Base-by-base conservation (phyloP, 1,284 basidiomycete genomes). In the Cryptococcus jaspeensis region DNA sequence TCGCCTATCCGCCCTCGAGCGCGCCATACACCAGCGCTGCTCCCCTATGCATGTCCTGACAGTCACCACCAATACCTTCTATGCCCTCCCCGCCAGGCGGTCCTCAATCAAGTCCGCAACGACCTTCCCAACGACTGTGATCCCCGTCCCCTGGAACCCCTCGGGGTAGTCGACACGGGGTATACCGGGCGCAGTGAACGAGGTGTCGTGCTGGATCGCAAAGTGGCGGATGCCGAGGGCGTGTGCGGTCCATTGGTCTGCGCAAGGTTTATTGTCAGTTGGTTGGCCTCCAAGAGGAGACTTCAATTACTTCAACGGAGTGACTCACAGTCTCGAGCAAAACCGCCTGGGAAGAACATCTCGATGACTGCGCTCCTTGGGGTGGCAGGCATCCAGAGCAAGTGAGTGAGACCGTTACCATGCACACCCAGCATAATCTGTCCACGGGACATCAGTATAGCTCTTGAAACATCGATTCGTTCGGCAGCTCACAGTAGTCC, bases 81-180 rank as follows among this genome's bases (percentile, higher is more conserved):
- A 69, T 51, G 57, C 52, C 93, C 93, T 77, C 90, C 93, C 18
- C 87, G 90, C 62, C 90, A 99, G 78, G 81, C 87, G 51, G 89
- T 97, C 78, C 81, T 97, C 71, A 86, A 83, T 71, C 84, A 90
- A 63, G 92, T 95, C 79, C 82, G 88, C 62, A 88, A 93, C 77
- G 86, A 92, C 28, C 83, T 95, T 73, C 88, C 93, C 69, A 60
- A 85, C 76, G 1, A 87, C 86, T 0, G 87, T 87, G 59, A 89
- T 90, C n/a, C 72, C 64, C 3, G 79, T 78, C 22, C 84, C 84
- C 66, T 90, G 89, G 79, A 90, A 90, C 37, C 87, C 87, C 23
- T 89, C 84, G 1, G 87, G 88, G 65, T 90, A 90, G 25, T 69
- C 70, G 1, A 88, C 85, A 2, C 65, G 39, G 0, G 84, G 85